A percentile compares a stretch with the other conserved stretches of the same genome.
These are phyloP conservation scores for Bruguiera hainesii DNA, from an alignment of 441 rosid species.

Conservation along the genomic window DNA sequence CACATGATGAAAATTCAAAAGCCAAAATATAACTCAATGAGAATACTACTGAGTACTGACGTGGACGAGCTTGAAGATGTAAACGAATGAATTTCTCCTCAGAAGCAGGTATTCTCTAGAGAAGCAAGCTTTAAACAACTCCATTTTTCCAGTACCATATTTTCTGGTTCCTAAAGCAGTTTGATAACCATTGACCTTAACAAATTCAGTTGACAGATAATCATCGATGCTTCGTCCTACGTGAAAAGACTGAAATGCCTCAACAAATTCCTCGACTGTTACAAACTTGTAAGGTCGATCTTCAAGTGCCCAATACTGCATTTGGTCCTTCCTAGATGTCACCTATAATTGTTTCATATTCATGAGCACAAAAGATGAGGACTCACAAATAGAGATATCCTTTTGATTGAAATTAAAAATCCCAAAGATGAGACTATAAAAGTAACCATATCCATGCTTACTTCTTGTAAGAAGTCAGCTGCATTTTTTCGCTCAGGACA, in stretches of 20 bases:
- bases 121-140: slow-evolving; percentile 56
- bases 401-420: background rate
- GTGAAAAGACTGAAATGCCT: slow-evolving; percentile 64
- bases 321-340: slow-evolving; percentile 80
- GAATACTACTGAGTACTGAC: slow-evolving; percentile 24
- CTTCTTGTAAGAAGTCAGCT: slow-evolving; percentile 85
- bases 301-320: slow-evolving; percentile 63
- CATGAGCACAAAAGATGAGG: background rate
- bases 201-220: slow-evolving; percentile 56
- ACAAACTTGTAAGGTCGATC: slow-evolving; percentile 58
- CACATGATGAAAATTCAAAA: background rate
- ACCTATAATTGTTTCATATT: slow-evolving; percentile 39
- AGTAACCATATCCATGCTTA: slow-evolving; percentile 15
- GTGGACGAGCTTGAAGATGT: slow-evolving; percentile 65
- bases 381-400: background rate
- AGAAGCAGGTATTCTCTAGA: slow-evolving; percentile 68
- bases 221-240: slow-evolving; percentile 47
- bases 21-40: background rate
- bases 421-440: background rate
- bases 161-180: slow-evolving; percentile 56
- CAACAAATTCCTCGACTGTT: slow-evolving; percentile 53
- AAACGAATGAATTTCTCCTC: slow-evolving; percentile 82
- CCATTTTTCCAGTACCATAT: slow-evolving; percentile 53
- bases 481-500: slow-evolving; percentile 78
- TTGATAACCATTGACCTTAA: slow-evolving; percentile 51